Conservation (phyloP, 2,329 filamentous ascomycete genomes). For the Tolypocladium amazonense region DNA sequence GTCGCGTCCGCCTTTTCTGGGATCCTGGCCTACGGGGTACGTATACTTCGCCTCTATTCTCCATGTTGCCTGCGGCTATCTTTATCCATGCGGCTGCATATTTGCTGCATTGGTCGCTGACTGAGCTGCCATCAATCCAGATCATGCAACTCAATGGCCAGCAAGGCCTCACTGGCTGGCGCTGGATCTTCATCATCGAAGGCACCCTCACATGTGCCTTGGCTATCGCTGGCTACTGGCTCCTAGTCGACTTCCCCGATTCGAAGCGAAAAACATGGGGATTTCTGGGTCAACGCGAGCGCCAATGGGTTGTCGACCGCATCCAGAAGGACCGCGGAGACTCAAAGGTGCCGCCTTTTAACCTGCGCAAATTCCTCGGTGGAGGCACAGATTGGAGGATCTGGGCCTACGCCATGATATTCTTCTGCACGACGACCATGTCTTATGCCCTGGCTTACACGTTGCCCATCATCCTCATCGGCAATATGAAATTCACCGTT, state of each 20-base stretch:
- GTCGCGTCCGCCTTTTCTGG: conserved; percentile 56
- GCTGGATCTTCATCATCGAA: conserved; percentile 55
- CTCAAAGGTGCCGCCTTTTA: conserved; percentile 41
- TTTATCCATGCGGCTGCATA: too few species aligned
- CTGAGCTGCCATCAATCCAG: too few species aligned
- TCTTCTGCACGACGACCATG: conserved; percentile 58
- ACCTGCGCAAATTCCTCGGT: conserved; percentile 32
- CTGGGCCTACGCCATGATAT: conserved; percentile 51
- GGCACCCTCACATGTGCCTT: conserved; percentile 44
- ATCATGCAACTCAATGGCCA: conserved; percentile 53
- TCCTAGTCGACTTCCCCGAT: conserved; percentile 56
- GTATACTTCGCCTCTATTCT: conserved; percentile 11
- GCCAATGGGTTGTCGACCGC: conserved; percentile 39
- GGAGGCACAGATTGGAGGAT: conserved; percentile 43
- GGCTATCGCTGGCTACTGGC: conserved; percentile 39
- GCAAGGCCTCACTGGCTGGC: conserved; percentile 46
- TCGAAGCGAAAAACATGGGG: conserved; percentile 36
- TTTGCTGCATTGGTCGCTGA: too few species aligned
- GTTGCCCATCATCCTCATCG: conserved; percentile 60
- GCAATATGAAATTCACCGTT: conserved; percentile 52
- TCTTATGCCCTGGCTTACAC: conserved; percentile 72
- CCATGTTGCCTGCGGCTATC: too few species aligned
- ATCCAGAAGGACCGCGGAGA: conserved; percentile 50
- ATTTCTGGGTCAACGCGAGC: conserved; percentile 42
- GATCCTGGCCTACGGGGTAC: conserved; percentile 58